Evolutionary conservation across 106 monocot genomes (phyloP), one percentile per base, ranked within the genome.

Genomic region (Triglochin maritima): DNA sequence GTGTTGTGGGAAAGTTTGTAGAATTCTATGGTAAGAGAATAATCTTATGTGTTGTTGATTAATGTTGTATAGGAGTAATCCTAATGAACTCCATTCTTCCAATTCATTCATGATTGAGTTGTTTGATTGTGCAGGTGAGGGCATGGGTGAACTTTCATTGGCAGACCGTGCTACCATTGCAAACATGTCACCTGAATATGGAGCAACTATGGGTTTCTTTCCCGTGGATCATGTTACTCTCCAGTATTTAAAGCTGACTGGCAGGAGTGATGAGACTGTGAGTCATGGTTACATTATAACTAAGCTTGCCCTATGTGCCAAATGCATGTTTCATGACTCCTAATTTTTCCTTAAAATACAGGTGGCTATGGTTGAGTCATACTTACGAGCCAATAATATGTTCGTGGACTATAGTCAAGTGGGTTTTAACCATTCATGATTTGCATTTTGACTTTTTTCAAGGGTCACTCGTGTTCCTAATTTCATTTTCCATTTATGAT

Each of bases 131-230:
- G 10, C 66, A 95, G 94, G 94, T 50, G 79, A 83, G 68, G 94
- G 94, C 56, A 80, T 95, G 90, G 66, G 85, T 74, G 79, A 86
- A 50, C 75, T 90, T 10, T 81, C 94, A 64, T 72, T 95, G 14
- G 94, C 94, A 49, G 94, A 95, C 77, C 80, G 94, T 64, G 94
- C 94, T 42, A 95, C 94, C 17, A 95, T 95, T 75, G 94, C 94
- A 50, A 95, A 95, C 64, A 95, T 95, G 94, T 90, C 94, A 47
- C 94, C 90, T 15, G 94, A 95, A 63, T 95, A 95, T 85, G 94
- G 94, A 49, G 94, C 94, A 72, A 95, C 94, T 15, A 90, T 95
- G 94, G 94, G 94, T 44, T 95, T 95, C 79, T 95, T 95, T 70
- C 94, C 94, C 60, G 90, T 95, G 63, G 94, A 95, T 81, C 81